Base-by-base conservation (phyloP, 192 early-diverging fungal genomes). In the Coemansia sp. region DNA sequence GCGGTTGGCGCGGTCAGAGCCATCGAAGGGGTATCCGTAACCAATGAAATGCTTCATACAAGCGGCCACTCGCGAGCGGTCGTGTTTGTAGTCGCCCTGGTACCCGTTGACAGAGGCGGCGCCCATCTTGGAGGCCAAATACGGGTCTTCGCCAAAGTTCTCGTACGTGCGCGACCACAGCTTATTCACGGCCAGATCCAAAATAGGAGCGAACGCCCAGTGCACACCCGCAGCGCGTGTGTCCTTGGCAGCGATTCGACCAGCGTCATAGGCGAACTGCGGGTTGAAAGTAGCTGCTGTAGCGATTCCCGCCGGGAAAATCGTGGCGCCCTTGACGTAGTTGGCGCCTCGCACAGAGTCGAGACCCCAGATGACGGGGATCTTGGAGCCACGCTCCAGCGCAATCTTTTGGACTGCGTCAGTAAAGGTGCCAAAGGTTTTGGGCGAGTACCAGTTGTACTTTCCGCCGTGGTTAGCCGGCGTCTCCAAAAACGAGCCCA, bases 41-140 rank as follows among this genome's bases (percentile, higher is more conserved):
- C 84, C 89, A 44, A 90, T 87, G 76, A 90, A 90, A 63, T 90
- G 89, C 77, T 91, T 91, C 76, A 89, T 80, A 49, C 88, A 89
- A 2, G 87, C 88, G 1, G 88, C 90, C 0, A 91, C 86, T 3
- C 87, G 87, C 16, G 77, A 82, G 5, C 90, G 80, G 34, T 91
- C 88, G 9, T 68, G 73, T 59, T 89, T 89, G 75, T 91, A 91
- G 72, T 91, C 81, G 24, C 90, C 90, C 66, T 91, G 90, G n/a
- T 88, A 80, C 7, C 90, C 90, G 59, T 75, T 75, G 15, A 89
- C 77, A 1, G 86, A 73, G 12, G 88, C 85, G 24, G 52, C 49
- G 3, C 85, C 85, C 88, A 91, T 88, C 60, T 72, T 60, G 0
- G 85, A 78, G 5, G 78, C 75, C 33, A 91, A 71, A 70, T 83